phyloP scores from a whole-genome alignment of 768 basidiomycete species.

The Russula virescens region DNA sequence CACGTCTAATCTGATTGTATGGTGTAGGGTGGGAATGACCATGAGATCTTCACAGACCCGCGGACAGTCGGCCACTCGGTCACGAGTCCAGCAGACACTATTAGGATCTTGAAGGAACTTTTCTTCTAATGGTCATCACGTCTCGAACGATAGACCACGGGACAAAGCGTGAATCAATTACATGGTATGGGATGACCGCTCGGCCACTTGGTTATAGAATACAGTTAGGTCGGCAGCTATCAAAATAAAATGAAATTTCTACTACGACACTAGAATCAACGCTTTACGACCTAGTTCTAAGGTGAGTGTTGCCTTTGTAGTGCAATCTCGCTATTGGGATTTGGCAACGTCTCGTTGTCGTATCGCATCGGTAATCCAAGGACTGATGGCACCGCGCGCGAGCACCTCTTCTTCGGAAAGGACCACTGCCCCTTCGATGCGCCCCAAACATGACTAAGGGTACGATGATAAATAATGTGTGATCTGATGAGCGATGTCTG shows the following conservation, averaged over 20 bases:
- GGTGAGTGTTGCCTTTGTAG: not conserved
- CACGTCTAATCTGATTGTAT: not conserved
- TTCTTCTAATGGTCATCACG: constrained; percentile 39
- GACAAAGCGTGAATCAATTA: not conserved
- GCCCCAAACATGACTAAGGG: constrained; percentile 9
- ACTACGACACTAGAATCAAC: too few relatives aligned
- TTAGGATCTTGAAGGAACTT: constrained; percentile 57
- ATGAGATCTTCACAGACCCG: constrained; percentile 80
- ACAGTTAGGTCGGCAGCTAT: not conserved
- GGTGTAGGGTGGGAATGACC: constrained; percentile 86
- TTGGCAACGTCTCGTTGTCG: not conserved
- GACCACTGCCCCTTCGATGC: constrained; percentile 1
- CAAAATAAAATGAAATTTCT: not conserved
- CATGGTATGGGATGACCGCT: too few relatives aligned
- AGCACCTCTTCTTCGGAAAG: constrained; percentile 2
- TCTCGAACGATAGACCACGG: not conserved
- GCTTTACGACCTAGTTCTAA: too few relatives aligned
- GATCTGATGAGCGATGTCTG: not conserved
- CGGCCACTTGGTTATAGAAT: not conserved
- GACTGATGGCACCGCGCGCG: not conserved
- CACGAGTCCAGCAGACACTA: constrained; percentile 67
- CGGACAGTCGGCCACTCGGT: constrained; percentile 88
- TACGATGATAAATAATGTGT: not conserved
- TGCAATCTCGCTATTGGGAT: not conserved
- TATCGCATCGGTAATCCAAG: constrained; percentile 15